phyloP scores from a whole-genome alignment of 306 rosid species.

The Sesbania bispinosa region DNA sequence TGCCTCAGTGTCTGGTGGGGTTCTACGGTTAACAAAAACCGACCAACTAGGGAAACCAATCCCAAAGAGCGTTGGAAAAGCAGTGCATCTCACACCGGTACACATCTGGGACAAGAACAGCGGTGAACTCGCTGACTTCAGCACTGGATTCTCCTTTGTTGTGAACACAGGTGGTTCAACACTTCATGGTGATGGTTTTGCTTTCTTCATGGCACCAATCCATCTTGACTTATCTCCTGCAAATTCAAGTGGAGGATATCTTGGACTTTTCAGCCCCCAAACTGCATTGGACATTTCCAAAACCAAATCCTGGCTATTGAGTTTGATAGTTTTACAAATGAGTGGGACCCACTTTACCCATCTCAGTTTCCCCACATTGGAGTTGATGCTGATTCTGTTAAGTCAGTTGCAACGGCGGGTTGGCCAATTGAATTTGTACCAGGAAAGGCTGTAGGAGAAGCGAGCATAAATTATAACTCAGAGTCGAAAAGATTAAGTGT shows the following conservation, averaged over 20 bases:
- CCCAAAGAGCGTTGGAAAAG: slow-evolving; percentile 21
- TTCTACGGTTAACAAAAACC: slow-evolving; percentile 20
- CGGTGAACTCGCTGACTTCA: slow-evolving; percentile 19
- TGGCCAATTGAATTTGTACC: slow-evolving; percentile 19
- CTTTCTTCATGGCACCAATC: slow-evolving; percentile 28
- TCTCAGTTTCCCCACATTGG: slow-evolving; percentile 29
- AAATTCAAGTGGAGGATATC: slow-evolving; percentile 28
- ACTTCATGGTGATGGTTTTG: slow-evolving; percentile 30
- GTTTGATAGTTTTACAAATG: slow-evolving; percentile 27
- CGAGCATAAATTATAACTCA: slow-evolving; percentile 30
- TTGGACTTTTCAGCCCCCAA: slow-evolving; percentile 32
- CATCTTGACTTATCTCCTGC: background rate
- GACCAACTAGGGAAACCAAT: background rate
- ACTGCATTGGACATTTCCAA: background rate
- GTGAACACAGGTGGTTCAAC: background rate
- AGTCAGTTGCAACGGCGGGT: background rate
- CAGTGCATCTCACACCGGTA: background rate
- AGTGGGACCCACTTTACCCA: background rate
- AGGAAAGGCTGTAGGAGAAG: background rate
- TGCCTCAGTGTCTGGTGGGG: background rate
- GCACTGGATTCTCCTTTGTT: slow-evolving; percentile 8
- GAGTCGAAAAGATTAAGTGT: slow-evolving; percentile 12
- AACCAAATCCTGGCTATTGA: slow-evolving; percentile 28
- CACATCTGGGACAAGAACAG: slow-evolving; percentile 17
- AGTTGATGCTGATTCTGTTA: slow-evolving; percentile 25